These are phyloP conservation scores for Leishmania tropica DNA, from an alignment of 208 protist species.

Conservation along the genomic window DNA sequence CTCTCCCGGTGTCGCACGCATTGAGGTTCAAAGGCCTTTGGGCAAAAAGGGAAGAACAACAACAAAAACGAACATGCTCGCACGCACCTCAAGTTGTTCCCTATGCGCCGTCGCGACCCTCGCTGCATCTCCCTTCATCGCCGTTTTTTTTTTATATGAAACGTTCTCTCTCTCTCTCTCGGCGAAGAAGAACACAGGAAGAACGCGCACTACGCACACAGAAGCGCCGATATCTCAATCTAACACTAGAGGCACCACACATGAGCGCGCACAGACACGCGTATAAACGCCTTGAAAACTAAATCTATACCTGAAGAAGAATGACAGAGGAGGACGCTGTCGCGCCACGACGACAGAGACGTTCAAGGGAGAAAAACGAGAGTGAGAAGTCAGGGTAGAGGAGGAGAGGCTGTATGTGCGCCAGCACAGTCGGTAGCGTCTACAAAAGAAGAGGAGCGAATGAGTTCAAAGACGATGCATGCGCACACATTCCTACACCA, in stretches of 20 bases:
- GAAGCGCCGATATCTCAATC: neutral
- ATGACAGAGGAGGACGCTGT: neutral
- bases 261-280: neutral
- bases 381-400: neutral
- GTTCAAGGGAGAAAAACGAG: neutral
- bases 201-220: neutral
- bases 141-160: neutral
- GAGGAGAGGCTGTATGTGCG: neutral
- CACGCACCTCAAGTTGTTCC: neutral
- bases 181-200: neutral
- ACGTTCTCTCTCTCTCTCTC: neutral
- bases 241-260: neutral
- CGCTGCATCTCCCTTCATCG: neutral
- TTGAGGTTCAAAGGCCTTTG: neutral
- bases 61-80: neutral
- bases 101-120: neutral
- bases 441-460: neutral
- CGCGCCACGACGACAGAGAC: neutral
- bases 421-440: neutral
- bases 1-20: neutral
- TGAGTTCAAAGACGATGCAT: neutral
- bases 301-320: slow-evolving; percentile 7
- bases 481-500: neutral
- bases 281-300: neutral
- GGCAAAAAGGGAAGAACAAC: neutral